A percentile compares a stretch with the other conserved stretches of the same genome.
These are phyloP conservation scores for Ceratocystis alfenasii DNA, from an alignment of 2,329 filamentous ascomycete species.

Conservation along the genomic window DNA sequence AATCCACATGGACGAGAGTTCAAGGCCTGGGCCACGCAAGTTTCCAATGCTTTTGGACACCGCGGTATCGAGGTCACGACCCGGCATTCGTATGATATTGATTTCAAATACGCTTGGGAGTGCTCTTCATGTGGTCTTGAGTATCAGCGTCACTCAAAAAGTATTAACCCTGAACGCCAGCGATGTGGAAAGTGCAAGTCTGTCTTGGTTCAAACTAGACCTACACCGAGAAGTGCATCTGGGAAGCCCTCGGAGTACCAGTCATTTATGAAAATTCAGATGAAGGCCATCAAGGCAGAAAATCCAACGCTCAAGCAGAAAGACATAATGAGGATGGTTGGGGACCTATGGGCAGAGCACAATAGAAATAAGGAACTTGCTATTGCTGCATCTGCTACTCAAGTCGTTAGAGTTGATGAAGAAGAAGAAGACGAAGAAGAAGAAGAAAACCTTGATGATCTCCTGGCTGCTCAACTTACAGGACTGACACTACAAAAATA, in stretches of 20 bases:
- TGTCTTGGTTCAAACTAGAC: conserved; percentile 63
- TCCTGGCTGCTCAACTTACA: conserved; percentile 16
- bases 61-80: conserved; percentile 70
- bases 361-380: conserved; percentile 29
- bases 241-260: conserved; percentile 36
- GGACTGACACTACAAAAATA: conserved; percentile 15
- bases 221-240: conserved; percentile 45
- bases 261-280: conserved; percentile 53
- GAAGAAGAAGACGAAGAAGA: background rate
- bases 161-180: conserved; percentile 60
- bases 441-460: conserved; percentile 13
- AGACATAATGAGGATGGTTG: conserved; percentile 57
- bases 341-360: conserved; percentile 48
- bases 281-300: conserved; percentile 45
- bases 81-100: conserved; percentile 78
- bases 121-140: conserved; percentile 57
- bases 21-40: conserved; percentile 57
- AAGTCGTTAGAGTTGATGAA: conserved; percentile 24
- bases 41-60: conserved; percentile 43
- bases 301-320: conserved; percentile 49
- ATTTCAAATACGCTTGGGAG: conserved; percentile 83
- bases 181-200: conserved; percentile 68
- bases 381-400: background rate
- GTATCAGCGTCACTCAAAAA: conserved; percentile 76
- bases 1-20: conserved; percentile 78